Evolutionary conservation across 495 filamentous ascomycete species (phyloP), one percentile per base, ranked within the genome.

Genomic region (Penicillium paradoxum): DNA sequence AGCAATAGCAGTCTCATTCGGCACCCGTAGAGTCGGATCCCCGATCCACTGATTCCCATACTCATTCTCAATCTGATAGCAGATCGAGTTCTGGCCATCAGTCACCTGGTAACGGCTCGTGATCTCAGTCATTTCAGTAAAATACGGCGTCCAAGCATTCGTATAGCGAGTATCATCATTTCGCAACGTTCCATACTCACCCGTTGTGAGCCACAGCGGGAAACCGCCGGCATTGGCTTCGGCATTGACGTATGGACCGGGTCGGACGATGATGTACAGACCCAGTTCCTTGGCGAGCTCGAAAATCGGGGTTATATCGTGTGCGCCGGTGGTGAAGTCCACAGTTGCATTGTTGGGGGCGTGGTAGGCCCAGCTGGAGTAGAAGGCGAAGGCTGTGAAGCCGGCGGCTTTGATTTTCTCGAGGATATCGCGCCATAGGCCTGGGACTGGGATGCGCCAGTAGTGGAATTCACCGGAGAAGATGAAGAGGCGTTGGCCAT

Each of bases 391-490:
- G 0, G 73, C 71, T 14, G 77, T 79, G 57, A 80, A 79, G 6
- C 82, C 81, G 14, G 79, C 74, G 11, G 83, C 81, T 64, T 84
- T 85, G 49, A 84, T 75, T 60, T 86, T 86, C 58, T 85, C 72
- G 1, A 84, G 69, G 19, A 83, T 69, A 58, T 84, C 81, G 14
- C 73, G 64, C 81, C 82, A 84, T 7, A 85, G 64, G 14, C 72
- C 76, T 1, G 80, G 82, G 5, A 82, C 79, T 0, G 80, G 80
- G 32, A 80, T 73, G 33, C 79, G 75, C 77, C 76, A 82, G 60
- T 83, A 83, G 57, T 85, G 81, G 30, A 83, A 78, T 47, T 85
- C 81, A 17, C 79, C 82, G 9, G 80, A 76, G 66, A 80, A 83
- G 44, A 85, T 67, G 55, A 81, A 83, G 32, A 84, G 64, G 17